These are phyloP conservation scores for Oryza rufipogon DNA, from an alignment of 176 grass and related monocot species.

Conservation along the genomic window DNA sequence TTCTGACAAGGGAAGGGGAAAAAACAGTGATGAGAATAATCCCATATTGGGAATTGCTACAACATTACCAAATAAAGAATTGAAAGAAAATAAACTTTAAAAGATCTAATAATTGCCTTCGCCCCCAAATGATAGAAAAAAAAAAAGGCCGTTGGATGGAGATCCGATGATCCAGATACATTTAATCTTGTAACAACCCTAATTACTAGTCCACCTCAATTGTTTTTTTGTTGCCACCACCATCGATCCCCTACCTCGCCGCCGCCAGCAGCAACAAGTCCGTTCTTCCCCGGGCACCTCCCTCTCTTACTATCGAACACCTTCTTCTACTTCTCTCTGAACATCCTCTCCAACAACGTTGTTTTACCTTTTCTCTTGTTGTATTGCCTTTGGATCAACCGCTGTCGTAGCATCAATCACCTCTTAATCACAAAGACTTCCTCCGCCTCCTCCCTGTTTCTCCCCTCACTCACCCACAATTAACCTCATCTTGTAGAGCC, in stretches of 20 bases:
- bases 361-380: not conserved
- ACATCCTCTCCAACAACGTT: not conserved
- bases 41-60: not conserved
- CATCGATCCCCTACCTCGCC: not conserved
- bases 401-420: not conserved
- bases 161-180: not conserved
- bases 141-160: not conserved
- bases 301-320: not conserved
- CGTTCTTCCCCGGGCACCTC: not conserved
- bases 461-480: not conserved
- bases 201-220: not conserved
- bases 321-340: not conserved
- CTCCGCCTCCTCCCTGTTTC: not conserved
- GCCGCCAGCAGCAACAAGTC: not conserved
- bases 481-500: not conserved
- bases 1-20: not conserved
- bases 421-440: not conserved
- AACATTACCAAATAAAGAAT: not conserved
- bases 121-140: not conserved
- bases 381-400: not conserved
- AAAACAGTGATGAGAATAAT: not conserved
- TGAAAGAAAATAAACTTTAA: not conserved
- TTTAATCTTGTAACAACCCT: not conserved
- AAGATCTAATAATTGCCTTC: not conserved
- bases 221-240: not conserved